Percentiles rank a stretch among this genome's conserved stretches.
Conservation (phyloP, 176 grass and related monocot genomes). For the Chloris gayana region DNA sequence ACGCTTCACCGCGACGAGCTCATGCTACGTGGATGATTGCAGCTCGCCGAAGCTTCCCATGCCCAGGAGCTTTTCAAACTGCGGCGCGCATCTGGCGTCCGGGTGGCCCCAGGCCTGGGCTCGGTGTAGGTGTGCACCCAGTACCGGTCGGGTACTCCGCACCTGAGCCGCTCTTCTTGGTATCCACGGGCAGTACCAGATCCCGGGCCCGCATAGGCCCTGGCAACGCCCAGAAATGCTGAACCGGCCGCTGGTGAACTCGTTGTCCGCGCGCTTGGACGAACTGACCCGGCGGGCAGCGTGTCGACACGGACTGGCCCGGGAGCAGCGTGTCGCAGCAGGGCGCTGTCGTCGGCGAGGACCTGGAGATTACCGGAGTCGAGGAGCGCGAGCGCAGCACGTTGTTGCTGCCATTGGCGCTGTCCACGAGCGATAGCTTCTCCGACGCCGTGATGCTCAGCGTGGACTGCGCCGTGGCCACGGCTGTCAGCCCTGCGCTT, state of each 20-base stretch:
- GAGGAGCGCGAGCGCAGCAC: conserved; percentile 8
- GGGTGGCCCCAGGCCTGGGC: neutral
- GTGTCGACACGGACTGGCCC: conserved; percentile 11
- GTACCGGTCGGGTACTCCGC: neutral
- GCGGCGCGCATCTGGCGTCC: conserved; percentile 32
- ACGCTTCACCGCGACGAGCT: conserved; percentile 33
- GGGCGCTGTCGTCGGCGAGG: neutral
- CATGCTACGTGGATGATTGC: neutral
- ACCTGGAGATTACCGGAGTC: conserved; percentile 48
- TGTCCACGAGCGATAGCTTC: neutral
- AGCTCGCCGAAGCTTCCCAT: conserved; percentile 45
- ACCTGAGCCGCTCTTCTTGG: neutral
- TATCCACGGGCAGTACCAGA: conserved; percentile 26
- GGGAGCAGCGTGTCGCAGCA: conserved; percentile 46
- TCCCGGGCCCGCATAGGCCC: conserved; percentile 26
- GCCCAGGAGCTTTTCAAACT: conserved; percentile 30
- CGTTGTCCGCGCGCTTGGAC: conserved; percentile 26
- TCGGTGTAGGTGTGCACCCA: conserved; percentile 17
- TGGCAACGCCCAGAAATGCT: conserved; percentile 42
- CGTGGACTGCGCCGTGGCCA: neutral
- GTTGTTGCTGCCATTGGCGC: neutral
- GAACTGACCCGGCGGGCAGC: neutral
- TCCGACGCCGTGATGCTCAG: neutral
- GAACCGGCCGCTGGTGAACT: conserved; percentile 47
- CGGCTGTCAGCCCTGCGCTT: neutral